Percentiles rank a stretch among this genome's conserved stretches.
Conservation (phyloP, 768 basidiomycete species). For the Rhizopogon roseolus region DNA sequence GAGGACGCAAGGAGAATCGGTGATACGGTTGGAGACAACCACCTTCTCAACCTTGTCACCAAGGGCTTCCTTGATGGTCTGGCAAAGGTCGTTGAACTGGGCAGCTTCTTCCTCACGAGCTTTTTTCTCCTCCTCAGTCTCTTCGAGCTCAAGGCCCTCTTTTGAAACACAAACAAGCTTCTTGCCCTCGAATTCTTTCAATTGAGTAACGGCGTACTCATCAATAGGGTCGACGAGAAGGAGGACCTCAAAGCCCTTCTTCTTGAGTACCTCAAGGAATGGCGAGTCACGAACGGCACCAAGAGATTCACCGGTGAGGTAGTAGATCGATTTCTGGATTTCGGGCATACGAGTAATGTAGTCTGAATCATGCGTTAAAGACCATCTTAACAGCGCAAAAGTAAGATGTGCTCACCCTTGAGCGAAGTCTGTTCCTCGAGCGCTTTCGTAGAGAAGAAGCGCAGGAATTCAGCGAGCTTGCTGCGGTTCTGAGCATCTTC, state of each 20-base stretch:
- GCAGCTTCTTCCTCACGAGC: slow-evolving; percentile 79
- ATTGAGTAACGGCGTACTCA: slow-evolving; percentile 96
- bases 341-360: slow-evolving; percentile 99
- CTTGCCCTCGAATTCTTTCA: slow-evolving; percentile 99
- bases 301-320: slow-evolving; percentile 97
- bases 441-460: slow-evolving; percentile 96
- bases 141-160: slow-evolving; percentile 98
- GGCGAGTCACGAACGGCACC: slow-evolving; percentile 88
- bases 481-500: slow-evolving; percentile 98
- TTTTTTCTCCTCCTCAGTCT: slow-evolving; percentile 97
- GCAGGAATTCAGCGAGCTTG: slow-evolving; percentile 98
- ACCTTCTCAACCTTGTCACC: slow-evolving; percentile 99
- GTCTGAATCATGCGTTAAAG: slow-evolving; percentile 42
- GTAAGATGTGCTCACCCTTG: slow-evolving; percentile 58
- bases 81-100: slow-evolving; percentile 84
- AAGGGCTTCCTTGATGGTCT: slow-evolving; percentile 95
- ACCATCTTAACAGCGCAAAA: not conserved
- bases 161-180: slow-evolving; percentile 98
- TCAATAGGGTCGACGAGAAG: slow-evolving; percentile 98
- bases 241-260: slow-evolving; percentile 98
- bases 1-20: slow-evolving; percentile 93
- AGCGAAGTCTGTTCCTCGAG: slow-evolving; percentile 87
- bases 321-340: slow-evolving; percentile 98
- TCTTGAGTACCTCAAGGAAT: slow-evolving; percentile 99
- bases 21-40: slow-evolving; percentile 94